These are phyloP conservation scores for Apiospora koreana DNA, from an alignment of 2,329 filamentous ascomycete genomes.

Conservation along the genomic window DNA sequence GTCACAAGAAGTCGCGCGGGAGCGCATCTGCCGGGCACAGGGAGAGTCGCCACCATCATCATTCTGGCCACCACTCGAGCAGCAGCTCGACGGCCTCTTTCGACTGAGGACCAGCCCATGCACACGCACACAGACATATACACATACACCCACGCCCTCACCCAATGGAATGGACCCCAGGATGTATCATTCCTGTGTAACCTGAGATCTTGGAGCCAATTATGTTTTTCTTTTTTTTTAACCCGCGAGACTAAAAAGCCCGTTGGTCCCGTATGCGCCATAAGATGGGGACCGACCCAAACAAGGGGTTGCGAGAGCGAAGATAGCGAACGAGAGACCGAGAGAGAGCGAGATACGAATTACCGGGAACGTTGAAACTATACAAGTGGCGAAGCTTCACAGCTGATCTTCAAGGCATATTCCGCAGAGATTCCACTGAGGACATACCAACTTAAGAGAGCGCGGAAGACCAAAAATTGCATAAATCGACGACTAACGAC, in stretches of 20 bases:
- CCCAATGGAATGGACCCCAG: slow-evolving; percentile 17
- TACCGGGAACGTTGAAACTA: slow-evolving; percentile 31
- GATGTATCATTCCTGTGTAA: slow-evolving; percentile 6
- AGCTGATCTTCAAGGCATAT: slow-evolving; percentile 35
- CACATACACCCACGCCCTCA: not conserved
- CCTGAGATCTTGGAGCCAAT: not conserved
- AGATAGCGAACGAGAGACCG: slow-evolving; percentile 22
- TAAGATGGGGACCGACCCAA: not conserved
- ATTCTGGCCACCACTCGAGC: slow-evolving; percentile 61
- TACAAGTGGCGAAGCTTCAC: slow-evolving; percentile 39
- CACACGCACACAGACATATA: not conserved
- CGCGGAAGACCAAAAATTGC: slow-evolving; percentile 33
- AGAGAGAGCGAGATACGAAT: not conserved
- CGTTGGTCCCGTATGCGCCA: not conserved
- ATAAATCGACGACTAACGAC: slow-evolving; percentile 36
- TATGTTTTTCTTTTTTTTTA: not conserved
- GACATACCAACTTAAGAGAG: slow-evolving; percentile 9
- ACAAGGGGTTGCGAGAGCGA: slow-evolving; percentile 5
- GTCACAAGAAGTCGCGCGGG: slow-evolving; percentile 54
- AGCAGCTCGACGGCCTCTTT: slow-evolving; percentile 63
- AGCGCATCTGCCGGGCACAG: slow-evolving; percentile 47
- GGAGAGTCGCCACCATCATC: slow-evolving; percentile 43
- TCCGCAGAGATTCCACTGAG: slow-evolving; percentile 26
- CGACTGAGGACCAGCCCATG: slow-evolving; percentile 41
- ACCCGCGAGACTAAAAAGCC: not conserved